These are phyloP conservation scores for rapeseed (Brassica napus) DNA, from an alignment of 345 rosid species.

Conservation along the genomic window Da-Ae NC_063449.1:16806001-16806500, in stretches of 20 bases:
- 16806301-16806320: constrained; percentile 51
- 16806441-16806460: neutral
- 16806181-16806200: neutral
- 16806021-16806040: constrained; percentile 10
- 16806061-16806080: constrained; percentile 14
- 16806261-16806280: neutral
- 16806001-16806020: neutral
- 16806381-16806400: constrained; percentile 70
- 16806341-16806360: constrained; percentile 76
- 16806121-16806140: constrained; percentile 50
- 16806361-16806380: constrained; percentile 72
- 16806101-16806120: constrained; percentile 49
- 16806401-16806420: constrained; percentile 89
- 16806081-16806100: constrained; percentile 42
- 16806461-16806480: neutral
- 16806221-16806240: neutral
- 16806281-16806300: neutral
- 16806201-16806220: neutral
- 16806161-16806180: constrained; percentile 16
- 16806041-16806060: constrained; percentile 10
- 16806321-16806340: constrained; percentile 61
- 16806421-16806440: constrained; percentile 40
- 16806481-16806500: constrained; percentile 54
- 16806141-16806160: constrained; percentile 62
- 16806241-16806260: neutral